Base-by-base conservation (phyloP, 768 basidiomycete genomes). In the Tylopilus rubrobrunneus region DNA sequence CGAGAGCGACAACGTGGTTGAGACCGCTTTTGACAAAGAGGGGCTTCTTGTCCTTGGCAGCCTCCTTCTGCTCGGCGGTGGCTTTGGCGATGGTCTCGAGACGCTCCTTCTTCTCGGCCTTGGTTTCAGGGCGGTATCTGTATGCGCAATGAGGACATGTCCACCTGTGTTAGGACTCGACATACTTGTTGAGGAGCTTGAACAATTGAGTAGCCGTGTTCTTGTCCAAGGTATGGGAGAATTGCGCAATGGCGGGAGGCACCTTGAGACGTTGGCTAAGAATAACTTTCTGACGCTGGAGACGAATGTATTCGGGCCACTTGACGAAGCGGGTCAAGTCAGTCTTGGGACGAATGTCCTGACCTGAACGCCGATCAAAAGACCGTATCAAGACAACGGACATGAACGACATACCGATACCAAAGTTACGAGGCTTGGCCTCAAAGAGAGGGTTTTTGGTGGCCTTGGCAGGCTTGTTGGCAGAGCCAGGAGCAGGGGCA, bases 221-320 rank as follows among this genome's bases (percentile, higher is more conserved):
- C 85, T 97, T 98, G 84, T 99, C 96, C 68, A 99, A 80, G 43
- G 94, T 94, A 83, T 88, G 82, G 19, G 86, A 84, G 82, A 98
- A 98, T 73, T 99, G 96, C 47, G 94, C 91, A 65, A 99, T 95
- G 62, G 96, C 92, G 40, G 96, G 96, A 62, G 96, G 96, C 28
- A 97, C 94, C 83, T 98, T 98, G 64, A 98, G 80, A 67, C 96
- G 92, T 77, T 98, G 93, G 82, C 90, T 79, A 56, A 98, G 87
- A 75, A 98, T 96, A 67, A 98, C 92, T 79, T 97, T 98, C 76
- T 98, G 94, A 70, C 96, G 86, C 70, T 98, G 96, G 45, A 98
- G 87, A 68, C 94, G 92, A 63, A 98, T 85, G 69, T 98, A 98
- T 77, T 95, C 92, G 62, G 96, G 96, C 96, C 96, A 98, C 74